phyloP scores from a whole-genome alignment of 345 rosid genomes.

The Euclidium syriacum region DNA sequence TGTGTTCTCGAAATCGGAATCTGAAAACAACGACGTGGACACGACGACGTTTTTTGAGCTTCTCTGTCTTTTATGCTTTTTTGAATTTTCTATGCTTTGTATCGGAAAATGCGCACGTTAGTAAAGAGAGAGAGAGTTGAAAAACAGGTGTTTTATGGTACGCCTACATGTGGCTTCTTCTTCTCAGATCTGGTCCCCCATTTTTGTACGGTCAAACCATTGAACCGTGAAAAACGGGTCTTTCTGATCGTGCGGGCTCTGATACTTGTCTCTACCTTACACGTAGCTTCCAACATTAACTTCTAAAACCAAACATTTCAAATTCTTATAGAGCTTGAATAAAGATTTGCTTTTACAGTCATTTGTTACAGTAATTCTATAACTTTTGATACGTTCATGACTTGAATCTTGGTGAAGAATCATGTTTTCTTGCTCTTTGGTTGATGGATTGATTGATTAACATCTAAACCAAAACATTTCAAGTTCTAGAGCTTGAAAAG shows the following conservation, averaged over 20 bases:
- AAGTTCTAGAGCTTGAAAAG: not conserved
- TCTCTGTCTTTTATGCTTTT: constrained; percentile 10
- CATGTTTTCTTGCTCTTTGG: no score
- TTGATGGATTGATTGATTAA: no score
- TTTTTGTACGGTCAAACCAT: constrained; percentile 16
- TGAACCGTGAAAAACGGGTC: constrained; percentile 27
- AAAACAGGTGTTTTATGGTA: constrained; percentile 31
- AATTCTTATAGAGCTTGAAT: not conserved
- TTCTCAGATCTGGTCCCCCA: constrained; percentile 27
- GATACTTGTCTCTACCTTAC: constrained; percentile 22
- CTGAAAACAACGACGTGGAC: not conserved
- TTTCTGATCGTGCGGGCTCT: constrained; percentile 29
- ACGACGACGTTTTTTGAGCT: constrained; percentile 14
- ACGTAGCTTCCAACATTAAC: constrained; percentile 13
- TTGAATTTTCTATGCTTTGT: not conserved
- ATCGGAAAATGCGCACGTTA: constrained; percentile 31
- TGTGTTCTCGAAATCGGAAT: not conserved
- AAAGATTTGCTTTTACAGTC: no score
- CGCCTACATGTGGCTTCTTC: constrained; percentile 14
- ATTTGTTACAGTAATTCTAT: not conserved
- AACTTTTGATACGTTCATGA: no score
- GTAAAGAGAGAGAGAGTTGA: not conserved
- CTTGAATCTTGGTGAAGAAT: no score
- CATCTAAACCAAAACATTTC: no score
- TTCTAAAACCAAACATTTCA: not conserved